phyloP scores from a whole-genome alignment of 345 rosid genomes.

The Tarenaya hassleriana region DNA sequence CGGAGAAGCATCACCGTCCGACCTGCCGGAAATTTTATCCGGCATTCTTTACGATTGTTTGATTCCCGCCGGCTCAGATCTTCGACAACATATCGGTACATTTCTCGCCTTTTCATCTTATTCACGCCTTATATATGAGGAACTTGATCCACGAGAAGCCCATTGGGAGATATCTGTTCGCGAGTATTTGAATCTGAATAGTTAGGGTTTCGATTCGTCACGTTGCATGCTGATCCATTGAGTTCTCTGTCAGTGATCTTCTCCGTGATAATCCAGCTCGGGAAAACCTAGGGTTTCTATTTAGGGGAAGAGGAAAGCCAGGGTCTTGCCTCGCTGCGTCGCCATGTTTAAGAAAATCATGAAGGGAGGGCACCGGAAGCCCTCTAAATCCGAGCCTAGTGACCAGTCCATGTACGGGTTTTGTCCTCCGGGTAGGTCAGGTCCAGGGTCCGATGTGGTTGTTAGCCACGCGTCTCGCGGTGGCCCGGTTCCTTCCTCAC shows the following conservation, averaged over 20 bases:
- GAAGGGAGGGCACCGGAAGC: slow-evolving; percentile 74
- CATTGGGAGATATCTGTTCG: slow-evolving; percentile 14
- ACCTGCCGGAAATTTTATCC: slow-evolving; percentile 1
- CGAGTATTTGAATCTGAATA: slow-evolving; percentile 15
- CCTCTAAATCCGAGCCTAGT: slow-evolving; percentile 58
- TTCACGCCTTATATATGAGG: slow-evolving; percentile 12
- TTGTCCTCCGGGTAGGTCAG: slow-evolving; percentile 29
- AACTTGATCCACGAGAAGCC: slow-evolving; percentile 17
- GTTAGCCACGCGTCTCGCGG: slow-evolving; percentile 70
- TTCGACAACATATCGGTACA: slow-evolving; percentile 20
- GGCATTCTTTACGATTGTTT: slow-evolving; percentile 13
- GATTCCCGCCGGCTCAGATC: slow-evolving; percentile 24
- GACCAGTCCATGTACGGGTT: slow-evolving; percentile 39
- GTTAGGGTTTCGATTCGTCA: slow-evolving; percentile 4
- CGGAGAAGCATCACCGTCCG: slow-evolving; percentile 22
- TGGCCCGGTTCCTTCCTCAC: slow-evolving; percentile 21
- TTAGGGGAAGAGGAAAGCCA: slow-evolving; percentile 2
- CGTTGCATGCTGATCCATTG: slow-evolving; percentile 23
- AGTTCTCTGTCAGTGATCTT: slow-evolving; percentile 21
- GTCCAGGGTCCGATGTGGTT: slow-evolving; percentile 47
- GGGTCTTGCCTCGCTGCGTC: slow-evolving; percentile 1
- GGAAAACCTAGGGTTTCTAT: slow-evolving; percentile 24
- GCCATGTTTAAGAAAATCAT: slow-evolving; percentile 83
- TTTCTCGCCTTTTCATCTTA: background rate
- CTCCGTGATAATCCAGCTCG: slow-evolving; percentile 7